Conservation (phyloP, 2,329 filamentous ascomycete genomes). For the Ophiocordyceps unilateralis region DNA sequence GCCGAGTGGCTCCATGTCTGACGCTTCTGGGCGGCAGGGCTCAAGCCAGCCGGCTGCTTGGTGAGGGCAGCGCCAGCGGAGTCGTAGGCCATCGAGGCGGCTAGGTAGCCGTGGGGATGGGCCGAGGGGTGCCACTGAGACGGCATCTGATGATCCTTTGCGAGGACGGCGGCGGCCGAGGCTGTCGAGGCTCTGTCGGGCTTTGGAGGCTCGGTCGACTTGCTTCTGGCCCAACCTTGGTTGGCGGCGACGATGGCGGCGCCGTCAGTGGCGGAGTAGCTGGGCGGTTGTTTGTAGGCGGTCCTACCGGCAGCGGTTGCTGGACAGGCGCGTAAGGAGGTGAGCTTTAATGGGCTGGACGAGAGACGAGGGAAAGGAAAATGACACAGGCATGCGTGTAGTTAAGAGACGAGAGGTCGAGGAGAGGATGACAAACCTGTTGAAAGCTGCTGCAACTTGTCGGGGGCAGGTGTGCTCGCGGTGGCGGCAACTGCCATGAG, state of each 20-base stretch:
- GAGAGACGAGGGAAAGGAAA: no score
- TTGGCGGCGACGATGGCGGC: slow-evolving; percentile 61
- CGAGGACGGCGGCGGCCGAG: slow-evolving; percentile 24
- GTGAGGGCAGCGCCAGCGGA: slow-evolving; percentile 16
- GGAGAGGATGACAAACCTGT: no score
- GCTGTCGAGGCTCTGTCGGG: slow-evolving; percentile 39
- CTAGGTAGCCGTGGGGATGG: slow-evolving; percentile 53
- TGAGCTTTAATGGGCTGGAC: no score
- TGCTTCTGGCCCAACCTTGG: slow-evolving; percentile 55
- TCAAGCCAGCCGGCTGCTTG: slow-evolving; percentile 7
- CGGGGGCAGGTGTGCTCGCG: no score
- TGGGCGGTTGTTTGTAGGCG: slow-evolving; percentile 59
- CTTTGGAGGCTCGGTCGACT: slow-evolving; percentile 47
- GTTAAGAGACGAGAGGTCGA: no score
- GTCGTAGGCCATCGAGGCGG: slow-evolving; percentile 47
- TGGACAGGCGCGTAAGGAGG: neutral
- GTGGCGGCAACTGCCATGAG: no score
- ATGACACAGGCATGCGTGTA: neutral
- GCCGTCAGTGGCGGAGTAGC: slow-evolving; percentile 42
- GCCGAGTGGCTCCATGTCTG: slow-evolving; percentile 46
- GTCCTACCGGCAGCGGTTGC: slow-evolving; percentile 22
- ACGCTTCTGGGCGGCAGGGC: slow-evolving; percentile 8
- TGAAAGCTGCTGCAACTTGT: no score
- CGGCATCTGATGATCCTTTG: slow-evolving; percentile 24
- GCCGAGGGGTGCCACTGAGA: slow-evolving; percentile 44